These are phyloP conservation scores for Samsoniella hepiali DNA, from an alignment of 2,329 filamentous ascomycete genomes.

Conservation along the genomic window DNA sequence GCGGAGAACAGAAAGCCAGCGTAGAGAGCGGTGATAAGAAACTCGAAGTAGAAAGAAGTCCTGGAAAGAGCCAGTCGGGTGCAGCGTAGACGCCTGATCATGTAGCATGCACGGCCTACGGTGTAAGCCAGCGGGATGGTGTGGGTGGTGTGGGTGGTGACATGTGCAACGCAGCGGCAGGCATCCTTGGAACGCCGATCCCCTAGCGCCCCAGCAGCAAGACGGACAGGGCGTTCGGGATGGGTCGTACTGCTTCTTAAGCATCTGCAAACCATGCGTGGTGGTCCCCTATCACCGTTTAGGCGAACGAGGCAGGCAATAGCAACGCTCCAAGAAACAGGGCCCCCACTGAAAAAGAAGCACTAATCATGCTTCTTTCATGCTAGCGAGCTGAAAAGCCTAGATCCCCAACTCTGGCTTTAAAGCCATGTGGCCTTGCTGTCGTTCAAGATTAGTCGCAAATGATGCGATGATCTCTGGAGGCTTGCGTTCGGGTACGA, in stretches of 20 bases:
- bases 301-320: constrained; percentile 6
- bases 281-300: background rate
- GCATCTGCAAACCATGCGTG: background rate
- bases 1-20: background rate
- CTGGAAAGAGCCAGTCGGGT: background rate
- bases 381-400: constrained; percentile 1
- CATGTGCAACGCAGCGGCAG: background rate
- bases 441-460: background rate
- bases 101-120: background rate
- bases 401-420: background rate
- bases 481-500: background rate
- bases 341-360: background rate
- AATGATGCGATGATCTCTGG: background rate
- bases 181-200: background rate
- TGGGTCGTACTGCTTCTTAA: background rate
- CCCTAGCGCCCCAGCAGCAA: background rate
- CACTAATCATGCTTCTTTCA: background rate
- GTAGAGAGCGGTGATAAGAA: background rate
- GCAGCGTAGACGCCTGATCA: background rate
- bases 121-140: background rate
- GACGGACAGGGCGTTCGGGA: background rate
- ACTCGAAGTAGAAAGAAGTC: background rate
- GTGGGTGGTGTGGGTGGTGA: background rate
- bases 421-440: background rate
- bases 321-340: background rate